Evolutionary conservation across 805 yeast genomes (phyloP).

Genomic region (Suhomyces vadensis): DNA sequence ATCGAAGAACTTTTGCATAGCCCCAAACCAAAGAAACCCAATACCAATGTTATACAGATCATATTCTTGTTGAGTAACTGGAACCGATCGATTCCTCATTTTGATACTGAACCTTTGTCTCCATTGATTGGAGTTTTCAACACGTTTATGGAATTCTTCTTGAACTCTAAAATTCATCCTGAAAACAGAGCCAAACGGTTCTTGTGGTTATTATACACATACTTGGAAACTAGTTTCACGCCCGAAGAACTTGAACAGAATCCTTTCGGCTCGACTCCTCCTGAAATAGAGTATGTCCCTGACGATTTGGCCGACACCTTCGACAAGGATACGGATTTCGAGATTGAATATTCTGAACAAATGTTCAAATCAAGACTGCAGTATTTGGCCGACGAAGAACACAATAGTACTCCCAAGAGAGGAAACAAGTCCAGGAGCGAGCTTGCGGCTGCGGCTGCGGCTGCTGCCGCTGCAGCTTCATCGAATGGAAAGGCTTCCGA

Average conservation of each 20-base stretch:
- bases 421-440: conserved; percentile 33
- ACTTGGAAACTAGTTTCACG: conserved; percentile 69
- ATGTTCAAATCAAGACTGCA: conserved; percentile 47
- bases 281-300: conserved; percentile 30
- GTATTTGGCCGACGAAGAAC: conserved; percentile 43
- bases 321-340: conserved; percentile 51
- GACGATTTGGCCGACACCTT: conserved; percentile 27
- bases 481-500: neutral
- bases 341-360: conserved; percentile 47
- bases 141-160: conserved; percentile 72
- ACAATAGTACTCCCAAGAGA: conserved; percentile 32
- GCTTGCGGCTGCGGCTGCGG: conserved; percentile 6
- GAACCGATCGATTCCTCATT: conserved; percentile 46
- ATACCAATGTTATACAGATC: conserved; percentile 65
- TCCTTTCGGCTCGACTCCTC: conserved; percentile 55
- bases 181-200: conserved; percentile 68
- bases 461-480: conserved; percentile 5
- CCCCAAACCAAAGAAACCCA: conserved; percentile 42
- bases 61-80: conserved; percentile 72
- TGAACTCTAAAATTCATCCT: conserved; percentile 62
- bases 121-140: conserved; percentile 17
- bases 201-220: conserved; percentile 80
- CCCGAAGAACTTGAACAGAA: conserved; percentile 50
- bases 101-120: conserved; percentile 15
- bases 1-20: conserved; percentile 46